Evolutionary conservation across 2,329 filamentous ascomycete species (phyloP).

Genomic region (Botryotinia calthae): DNA sequence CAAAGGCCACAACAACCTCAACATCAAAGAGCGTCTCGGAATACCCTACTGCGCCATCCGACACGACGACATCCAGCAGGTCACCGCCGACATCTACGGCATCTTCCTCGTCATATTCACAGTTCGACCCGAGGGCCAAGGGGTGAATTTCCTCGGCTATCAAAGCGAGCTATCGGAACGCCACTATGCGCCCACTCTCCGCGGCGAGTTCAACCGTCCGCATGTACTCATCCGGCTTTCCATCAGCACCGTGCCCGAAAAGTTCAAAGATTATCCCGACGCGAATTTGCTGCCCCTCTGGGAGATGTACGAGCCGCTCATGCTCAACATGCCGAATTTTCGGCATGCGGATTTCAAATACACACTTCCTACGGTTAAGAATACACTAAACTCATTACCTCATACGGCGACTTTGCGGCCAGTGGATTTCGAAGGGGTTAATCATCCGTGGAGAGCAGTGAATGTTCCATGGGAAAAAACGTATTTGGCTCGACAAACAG

Average conservation of each 20-base stretch:
- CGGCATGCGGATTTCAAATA: not conserved
- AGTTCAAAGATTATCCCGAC: not conserved
- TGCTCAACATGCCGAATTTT: not conserved
- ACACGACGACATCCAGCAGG: slow-evolving; percentile 11
- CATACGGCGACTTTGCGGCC: not conserved
- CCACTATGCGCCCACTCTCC: not conserved
- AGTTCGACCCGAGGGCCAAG: not conserved
- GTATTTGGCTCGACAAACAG: fast-evolving
- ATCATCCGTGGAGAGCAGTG: slow-evolving; percentile 10
- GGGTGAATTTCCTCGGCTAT: fast-evolving
- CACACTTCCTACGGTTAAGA: not conserved
- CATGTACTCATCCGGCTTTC: slow-evolving; percentile 11
- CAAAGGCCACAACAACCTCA: slow-evolving; percentile 3
- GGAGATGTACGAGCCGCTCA: slow-evolving; percentile 12
- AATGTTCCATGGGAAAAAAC: not conserved
- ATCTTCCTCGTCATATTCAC: not conserved
- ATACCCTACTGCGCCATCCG: slow-evolving; percentile 12
- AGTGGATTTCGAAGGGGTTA: not conserved
- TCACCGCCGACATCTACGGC: slow-evolving; percentile 12
- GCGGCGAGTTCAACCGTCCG: not conserved
- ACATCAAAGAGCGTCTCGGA: not conserved
- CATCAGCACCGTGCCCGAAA: not conserved
- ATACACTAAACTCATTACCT: not conserved
- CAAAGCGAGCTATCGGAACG: not conserved
- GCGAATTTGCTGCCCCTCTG: not conserved